Percentiles rank a stretch among this genome's conserved stretches.
phyloP scores from a whole-genome alignment of 805 yeast genomes.

The Ascoidea asiatica region DNA sequence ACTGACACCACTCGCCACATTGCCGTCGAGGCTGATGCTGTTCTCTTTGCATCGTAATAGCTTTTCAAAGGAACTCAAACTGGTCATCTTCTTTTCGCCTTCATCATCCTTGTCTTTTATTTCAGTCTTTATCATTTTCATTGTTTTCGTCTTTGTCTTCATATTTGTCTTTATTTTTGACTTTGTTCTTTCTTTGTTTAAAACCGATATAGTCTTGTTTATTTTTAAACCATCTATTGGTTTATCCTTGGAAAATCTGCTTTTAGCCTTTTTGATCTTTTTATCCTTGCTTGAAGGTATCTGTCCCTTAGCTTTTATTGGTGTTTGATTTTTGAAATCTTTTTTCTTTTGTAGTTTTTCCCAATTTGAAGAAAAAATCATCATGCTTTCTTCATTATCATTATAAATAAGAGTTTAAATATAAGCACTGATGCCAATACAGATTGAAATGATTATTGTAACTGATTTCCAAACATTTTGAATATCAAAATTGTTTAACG shows the following conservation, averaged over 20 bases:
- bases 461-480: too few species aligned
- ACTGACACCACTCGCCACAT: too few species aligned
- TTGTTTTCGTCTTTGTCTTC: neutral
- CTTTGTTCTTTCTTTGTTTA: neutral
- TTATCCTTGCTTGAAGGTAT: neutral
- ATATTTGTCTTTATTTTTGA: neutral
- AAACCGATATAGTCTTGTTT: neutral
- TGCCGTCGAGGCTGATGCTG: too few species aligned
- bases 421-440: too few species aligned
- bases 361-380: constrained; percentile 25
- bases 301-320: neutral
- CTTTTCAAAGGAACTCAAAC: constrained; percentile 17
- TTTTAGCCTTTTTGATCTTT: constrained; percentile 1
- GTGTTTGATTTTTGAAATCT: constrained; percentile 3
- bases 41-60: too few species aligned
- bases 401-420: neutral
- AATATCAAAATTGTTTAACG: too few species aligned
- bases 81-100: constrained; percentile 16
- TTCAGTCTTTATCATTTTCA: constrained; percentile 1
- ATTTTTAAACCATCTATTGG: neutral
- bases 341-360: constrained; percentile 14
- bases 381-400: constrained; percentile 6
- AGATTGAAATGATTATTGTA: too few species aligned
- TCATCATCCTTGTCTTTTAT: constrained; percentile 2
- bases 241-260: neutral